Base-by-base conservation (phyloP, 2,329 filamentous ascomycete species). In the Colletotrichum musicola region DNA sequence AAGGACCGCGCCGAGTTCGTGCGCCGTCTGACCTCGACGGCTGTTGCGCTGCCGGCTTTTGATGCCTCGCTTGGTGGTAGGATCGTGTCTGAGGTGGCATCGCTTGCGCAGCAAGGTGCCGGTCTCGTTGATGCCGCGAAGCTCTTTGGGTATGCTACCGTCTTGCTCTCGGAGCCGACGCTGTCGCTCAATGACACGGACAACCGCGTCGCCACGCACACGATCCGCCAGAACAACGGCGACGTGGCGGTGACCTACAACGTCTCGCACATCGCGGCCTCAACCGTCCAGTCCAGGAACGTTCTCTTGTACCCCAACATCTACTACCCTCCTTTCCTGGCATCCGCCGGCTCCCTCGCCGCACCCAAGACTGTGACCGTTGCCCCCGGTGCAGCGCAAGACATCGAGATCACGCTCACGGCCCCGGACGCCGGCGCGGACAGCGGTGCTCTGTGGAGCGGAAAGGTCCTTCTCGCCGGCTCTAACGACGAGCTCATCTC, bases 381-480 rank as follows among this genome's bases (percentile, higher is more conserved):
- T 0, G 16, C 62, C 6, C 27, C 62, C 9, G 67, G 62, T 5
- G 62, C 47, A 0, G 64, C 64, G 6, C 30, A 55, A 7, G 57
- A 65, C 12, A 57, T 71, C 10, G 53, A 67, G 9, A 49, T 71
- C n/a, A 69, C 55, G 0, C 55, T 71, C 12, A 60, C 62, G 7
- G 22, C 70, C 6, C 70, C 68, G 4, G 42, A 62, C n/a, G 35
- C 55, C 6, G 62, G 40, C 1, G 30, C 58, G 1, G 58, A 72
- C 25, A 72, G 68, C n/a, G 72, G 71, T n/a, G 71, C 68, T 27
- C 12, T 74, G 0, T 74, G 72, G 72, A 73, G 72, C 35, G 72
- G 72, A 25, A 74, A 73, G 66, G 35, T 73, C 13, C 62, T 71
- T 4, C 64, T 74, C n/a, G 35, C 64, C 2, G 72, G 72, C 10